phyloP scores from a whole-genome alignment of 257 asterid species.

The Gynochthodes officinalis region DNA sequence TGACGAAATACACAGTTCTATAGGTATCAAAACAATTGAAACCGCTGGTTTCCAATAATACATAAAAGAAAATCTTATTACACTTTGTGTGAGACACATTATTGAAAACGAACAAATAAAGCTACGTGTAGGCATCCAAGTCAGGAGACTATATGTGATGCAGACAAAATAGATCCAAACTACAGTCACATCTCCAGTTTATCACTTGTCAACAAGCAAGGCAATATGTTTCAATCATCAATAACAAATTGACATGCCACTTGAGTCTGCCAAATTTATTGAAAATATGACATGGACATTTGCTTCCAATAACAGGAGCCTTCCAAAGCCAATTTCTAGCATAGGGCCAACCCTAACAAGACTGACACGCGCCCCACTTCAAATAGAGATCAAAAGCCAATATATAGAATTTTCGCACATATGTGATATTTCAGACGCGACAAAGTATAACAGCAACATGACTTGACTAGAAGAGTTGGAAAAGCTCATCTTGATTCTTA shows the following conservation, averaged over 20 bases:
- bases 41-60: no score
- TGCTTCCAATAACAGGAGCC: no score
- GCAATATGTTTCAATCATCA: not conserved
- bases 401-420: no score
- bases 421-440: not conserved
- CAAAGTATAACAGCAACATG: conserved; percentile 1
- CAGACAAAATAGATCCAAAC: not conserved
- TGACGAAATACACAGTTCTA: no score
- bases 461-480: not conserved
- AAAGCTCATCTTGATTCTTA: conserved; percentile 7
- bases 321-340: not conserved
- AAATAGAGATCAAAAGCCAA: not conserved
- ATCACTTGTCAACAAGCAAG: not conserved
- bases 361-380: conserved; percentile 1
- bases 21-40: no score
- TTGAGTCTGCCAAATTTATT: no score
- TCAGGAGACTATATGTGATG: not conserved
- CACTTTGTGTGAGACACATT: no score
- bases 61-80: no score
- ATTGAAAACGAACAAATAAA: no score
- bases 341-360: not conserved
- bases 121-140: no score
- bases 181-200: not conserved
- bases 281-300: no score
- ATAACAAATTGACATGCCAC: not conserved